phyloP scores from a whole-genome alignment of 768 basidiomycete genomes.

The Podaxis carcinomalis region DNA sequence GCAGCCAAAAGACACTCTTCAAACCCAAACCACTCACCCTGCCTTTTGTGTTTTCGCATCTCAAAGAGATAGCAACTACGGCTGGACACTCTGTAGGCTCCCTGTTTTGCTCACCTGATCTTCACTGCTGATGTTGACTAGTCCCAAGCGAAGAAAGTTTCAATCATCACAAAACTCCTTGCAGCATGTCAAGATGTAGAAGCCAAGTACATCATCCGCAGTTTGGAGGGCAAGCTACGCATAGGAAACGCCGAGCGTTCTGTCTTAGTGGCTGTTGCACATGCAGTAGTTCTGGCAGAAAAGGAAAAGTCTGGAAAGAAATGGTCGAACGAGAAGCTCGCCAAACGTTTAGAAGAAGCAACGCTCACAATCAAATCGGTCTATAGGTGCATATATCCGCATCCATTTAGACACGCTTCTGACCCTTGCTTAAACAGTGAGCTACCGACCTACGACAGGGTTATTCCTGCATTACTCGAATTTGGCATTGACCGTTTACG shows the following conservation, averaged over 20 bases:
- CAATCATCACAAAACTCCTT: conserved; percentile 89
- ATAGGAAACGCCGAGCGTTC: conserved; percentile 97
- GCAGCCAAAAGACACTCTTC: conserved; percentile 89
- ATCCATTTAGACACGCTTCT: conserved; percentile 2
- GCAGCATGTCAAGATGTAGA: conserved; percentile 89
- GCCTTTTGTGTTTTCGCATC: conserved; percentile 81
- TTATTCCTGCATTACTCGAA: conserved; percentile 85
- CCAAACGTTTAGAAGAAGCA: conserved; percentile 70
- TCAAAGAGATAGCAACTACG: conserved; percentile 87
- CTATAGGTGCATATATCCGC: conserved; percentile 62
- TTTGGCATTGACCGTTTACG: conserved; percentile 68
- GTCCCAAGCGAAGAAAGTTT: conserved; percentile 95
- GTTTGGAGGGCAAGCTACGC: conserved; percentile 92
- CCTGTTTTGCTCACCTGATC: background rate
- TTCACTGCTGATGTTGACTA: conserved; percentile 24
- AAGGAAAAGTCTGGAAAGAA: conserved; percentile 66
- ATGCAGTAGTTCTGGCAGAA: conserved; percentile 83
- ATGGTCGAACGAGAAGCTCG: conserved; percentile 70
- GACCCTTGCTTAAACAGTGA: conserved; percentile 50
- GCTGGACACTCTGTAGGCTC: conserved; percentile 70
- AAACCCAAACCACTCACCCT: conserved; percentile 91
- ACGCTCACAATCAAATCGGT: conserved; percentile 80
- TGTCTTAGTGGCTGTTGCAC: conserved; percentile 90
- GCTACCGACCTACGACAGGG: conserved; percentile 86
- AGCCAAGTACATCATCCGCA: conserved; percentile 95